These are phyloP conservation scores for Exsudoporus frostii DNA, from an alignment of 768 basidiomycete genomes.

Conservation along the genomic window DNA sequence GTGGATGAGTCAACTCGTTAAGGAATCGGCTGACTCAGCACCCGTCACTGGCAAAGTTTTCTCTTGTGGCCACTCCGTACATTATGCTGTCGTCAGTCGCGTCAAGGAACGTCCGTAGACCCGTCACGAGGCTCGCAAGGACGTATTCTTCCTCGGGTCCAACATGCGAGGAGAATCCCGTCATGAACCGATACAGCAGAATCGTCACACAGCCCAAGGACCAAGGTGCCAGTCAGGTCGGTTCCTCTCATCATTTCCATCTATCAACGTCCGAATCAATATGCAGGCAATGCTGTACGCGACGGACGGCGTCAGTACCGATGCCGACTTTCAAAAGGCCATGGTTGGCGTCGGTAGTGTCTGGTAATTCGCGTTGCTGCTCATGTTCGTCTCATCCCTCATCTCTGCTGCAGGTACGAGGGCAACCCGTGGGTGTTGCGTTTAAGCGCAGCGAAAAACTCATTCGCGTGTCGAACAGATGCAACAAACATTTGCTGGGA, in stretches of 20 bases:
- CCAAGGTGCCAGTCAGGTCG: constrained; percentile 91
- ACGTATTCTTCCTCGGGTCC: constrained; percentile 37
- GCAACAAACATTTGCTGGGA: constrained; percentile 89
- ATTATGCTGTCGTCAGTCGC: constrained; percentile 24
- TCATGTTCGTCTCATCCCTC: constrained; percentile 6
- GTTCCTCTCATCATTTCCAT: constrained; percentile 1
- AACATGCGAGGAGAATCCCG: constrained; percentile 38
- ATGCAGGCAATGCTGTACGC: constrained; percentile 95
- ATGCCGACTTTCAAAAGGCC: constrained; percentile 88
- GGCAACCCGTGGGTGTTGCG: constrained; percentile 85
- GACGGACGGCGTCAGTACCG: constrained; percentile 82
- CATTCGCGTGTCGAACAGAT: constrained; percentile 47
- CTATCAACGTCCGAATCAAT: not conserved
- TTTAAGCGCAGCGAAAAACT: not conserved
- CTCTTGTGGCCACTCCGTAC: not conserved
- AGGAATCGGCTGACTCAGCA: constrained; percentile 16
- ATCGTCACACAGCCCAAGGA: constrained; percentile 87
- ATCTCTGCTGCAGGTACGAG: constrained; percentile 73
- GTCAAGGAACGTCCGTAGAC: constrained; percentile 16
- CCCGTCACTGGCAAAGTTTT: not conserved
- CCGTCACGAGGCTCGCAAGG: constrained; percentile 28
- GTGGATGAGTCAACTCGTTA: not conserved
- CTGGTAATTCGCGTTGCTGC: constrained; percentile 54
- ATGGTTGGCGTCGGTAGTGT: constrained; percentile 98
- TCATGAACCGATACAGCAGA: constrained; percentile 73